These are phyloP conservation scores for Yarrowia porcina DNA, from an alignment of 805 yeast species.

Conservation along the genomic window DNA sequence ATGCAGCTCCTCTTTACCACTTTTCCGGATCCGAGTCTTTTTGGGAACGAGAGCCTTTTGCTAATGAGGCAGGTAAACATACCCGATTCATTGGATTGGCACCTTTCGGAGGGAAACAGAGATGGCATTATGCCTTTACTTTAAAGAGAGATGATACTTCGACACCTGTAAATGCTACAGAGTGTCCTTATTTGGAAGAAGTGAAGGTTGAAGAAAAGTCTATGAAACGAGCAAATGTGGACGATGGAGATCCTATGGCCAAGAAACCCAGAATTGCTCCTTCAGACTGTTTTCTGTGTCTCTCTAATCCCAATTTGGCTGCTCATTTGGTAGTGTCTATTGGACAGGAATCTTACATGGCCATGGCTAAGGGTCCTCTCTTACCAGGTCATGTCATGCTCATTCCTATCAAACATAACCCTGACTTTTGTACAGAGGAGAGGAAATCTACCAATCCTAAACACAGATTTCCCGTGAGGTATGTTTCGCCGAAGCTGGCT, in stretches of 20 bases:
- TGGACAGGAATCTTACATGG: constrained; percentile 61
- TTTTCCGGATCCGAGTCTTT: constrained; percentile 49
- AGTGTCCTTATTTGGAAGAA: neutral
- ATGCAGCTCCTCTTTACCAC: constrained; percentile 57
- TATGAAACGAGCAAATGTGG: neutral
- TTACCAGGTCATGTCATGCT: constrained; percentile 79
- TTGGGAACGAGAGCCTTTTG: constrained; percentile 61
- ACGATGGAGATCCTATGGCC: constrained; percentile 9
- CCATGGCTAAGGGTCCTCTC: constrained; percentile 85
- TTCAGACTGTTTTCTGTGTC: constrained; percentile 72
- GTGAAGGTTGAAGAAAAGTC: neutral
- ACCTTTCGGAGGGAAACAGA: constrained; percentile 50
- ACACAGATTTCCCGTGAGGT: constrained; percentile 34
- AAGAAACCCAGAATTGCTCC: constrained; percentile 44
- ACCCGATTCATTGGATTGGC: constrained; percentile 69
- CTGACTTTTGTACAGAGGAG: constrained; percentile 42
- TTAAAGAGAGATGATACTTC: constrained; percentile 30
- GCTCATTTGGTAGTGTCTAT: constrained; percentile 78
- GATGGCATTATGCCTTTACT: constrained; percentile 77
- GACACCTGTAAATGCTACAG: neutral
- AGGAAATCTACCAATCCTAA: constrained; percentile 28
- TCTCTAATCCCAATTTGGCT: constrained; percentile 73
- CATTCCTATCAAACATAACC: constrained; percentile 71
- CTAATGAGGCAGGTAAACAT: constrained; percentile 39
- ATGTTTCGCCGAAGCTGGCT: constrained; percentile 34